Percentiles rank a stretch among this genome's conserved stretches.
phyloP scores from a whole-genome alignment of 2,329 filamentous ascomycete genomes.

The Aspergillus sp. region DNA sequence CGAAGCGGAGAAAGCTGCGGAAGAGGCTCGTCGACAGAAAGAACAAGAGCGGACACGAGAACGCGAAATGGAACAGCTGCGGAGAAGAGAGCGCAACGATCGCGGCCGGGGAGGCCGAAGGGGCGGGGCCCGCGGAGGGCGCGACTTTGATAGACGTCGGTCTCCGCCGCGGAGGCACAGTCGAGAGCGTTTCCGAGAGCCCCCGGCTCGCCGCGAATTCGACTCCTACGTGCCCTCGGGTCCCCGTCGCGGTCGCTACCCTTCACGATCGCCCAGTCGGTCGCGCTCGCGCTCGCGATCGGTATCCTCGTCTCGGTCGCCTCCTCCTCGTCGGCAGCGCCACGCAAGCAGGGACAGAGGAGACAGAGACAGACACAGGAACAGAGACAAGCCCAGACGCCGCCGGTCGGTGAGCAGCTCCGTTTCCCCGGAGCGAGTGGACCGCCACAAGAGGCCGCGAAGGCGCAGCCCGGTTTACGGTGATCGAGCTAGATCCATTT shows the following conservation, averaged over 20 bases:
- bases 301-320: constrained; percentile 33
- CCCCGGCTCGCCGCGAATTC: constrained; percentile 50
- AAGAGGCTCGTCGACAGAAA: constrained; percentile 69
- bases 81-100: constrained; percentile 54
- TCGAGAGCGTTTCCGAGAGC: constrained; percentile 45
- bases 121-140: constrained; percentile 35
- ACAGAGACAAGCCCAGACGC: constrained; percentile 29
- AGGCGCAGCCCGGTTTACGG: constrained; percentile 41
- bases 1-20: constrained; percentile 77
- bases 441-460: constrained; percentile 32
- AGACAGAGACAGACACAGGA: not conserved
- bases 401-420: constrained; percentile 38
- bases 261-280: constrained; percentile 32
- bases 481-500: constrained; percentile 51
- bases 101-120: constrained; percentile 38
- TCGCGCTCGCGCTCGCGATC: constrained; percentile 32
- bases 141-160: constrained; percentile 52
- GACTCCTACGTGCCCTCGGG: constrained; percentile 59
- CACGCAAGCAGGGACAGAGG: constrained; percentile 18
- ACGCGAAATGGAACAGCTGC: constrained; percentile 65
- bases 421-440: constrained; percentile 39
- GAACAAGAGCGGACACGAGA: constrained; percentile 72
- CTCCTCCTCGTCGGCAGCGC: constrained; percentile 30
- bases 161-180: constrained; percentile 53
- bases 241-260: constrained; percentile 39